These are phyloP conservation scores for Leucosporidium yakuticum DNA, from an alignment of 768 basidiomycete genomes.

Conservation along the genomic window DNA sequence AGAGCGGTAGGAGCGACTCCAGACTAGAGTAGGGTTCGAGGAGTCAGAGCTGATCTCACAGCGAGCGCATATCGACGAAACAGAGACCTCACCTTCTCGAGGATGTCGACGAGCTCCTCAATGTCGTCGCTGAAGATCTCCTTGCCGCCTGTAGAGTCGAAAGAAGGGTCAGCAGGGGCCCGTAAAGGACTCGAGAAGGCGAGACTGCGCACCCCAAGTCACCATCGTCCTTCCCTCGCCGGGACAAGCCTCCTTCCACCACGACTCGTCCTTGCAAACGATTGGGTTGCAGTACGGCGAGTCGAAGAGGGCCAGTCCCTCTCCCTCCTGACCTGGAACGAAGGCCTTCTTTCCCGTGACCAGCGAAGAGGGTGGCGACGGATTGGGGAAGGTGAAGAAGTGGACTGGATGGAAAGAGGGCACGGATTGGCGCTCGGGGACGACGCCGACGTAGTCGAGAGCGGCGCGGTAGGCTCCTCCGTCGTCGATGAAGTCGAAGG, in stretches of 20 bases:
- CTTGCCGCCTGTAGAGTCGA: slow-evolving; percentile 11
- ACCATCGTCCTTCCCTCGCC: slow-evolving; percentile 15
- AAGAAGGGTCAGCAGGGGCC: too few relatives aligned
- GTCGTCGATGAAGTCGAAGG: slow-evolving; percentile 21
- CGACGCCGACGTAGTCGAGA: slow-evolving; percentile 14
- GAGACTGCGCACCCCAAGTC: slow-evolving; percentile 24
- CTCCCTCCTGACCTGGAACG: not conserved
- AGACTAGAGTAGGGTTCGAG: not conserved
- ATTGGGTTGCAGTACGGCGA: slow-evolving; percentile 29
- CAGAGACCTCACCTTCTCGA: slow-evolving; percentile 3
- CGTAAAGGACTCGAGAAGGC: too few relatives aligned
- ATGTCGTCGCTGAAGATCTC: slow-evolving; percentile 29
- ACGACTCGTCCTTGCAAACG: slow-evolving; percentile 10
- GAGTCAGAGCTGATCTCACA: not conserved
- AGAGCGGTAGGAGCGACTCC: slow-evolving; percentile 1
- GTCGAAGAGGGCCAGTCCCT: slow-evolving; percentile 15
- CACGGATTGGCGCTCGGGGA: not conserved
- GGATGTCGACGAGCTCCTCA: not conserved
- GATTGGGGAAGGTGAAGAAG: not conserved
- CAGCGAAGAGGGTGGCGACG: not conserved
- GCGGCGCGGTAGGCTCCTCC: slow-evolving; percentile 3
- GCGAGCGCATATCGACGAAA: too few relatives aligned
- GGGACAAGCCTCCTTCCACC: slow-evolving; percentile 24
- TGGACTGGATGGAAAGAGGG: slow-evolving; percentile 15
- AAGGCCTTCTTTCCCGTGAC: not conserved